Conservation (phyloP, 2,329 filamentous ascomycete species). For the Fusarium neocosmosporiellum region DNA sequence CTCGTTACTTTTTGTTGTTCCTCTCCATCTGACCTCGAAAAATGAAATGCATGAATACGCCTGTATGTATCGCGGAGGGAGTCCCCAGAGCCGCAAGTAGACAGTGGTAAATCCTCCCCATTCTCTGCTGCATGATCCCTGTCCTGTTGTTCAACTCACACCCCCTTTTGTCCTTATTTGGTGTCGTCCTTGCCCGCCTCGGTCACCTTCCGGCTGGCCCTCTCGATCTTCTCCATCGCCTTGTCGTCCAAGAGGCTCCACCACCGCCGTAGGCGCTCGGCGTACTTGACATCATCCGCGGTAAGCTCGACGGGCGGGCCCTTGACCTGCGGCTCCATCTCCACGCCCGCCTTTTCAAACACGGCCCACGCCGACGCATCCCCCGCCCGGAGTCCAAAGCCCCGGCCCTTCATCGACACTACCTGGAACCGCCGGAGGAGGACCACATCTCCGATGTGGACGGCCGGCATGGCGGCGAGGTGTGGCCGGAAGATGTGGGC, state of each 20-base stretch:
- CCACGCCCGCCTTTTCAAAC: slow-evolving; percentile 59
- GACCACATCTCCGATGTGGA: slow-evolving; percentile 67
- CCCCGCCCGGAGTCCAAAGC: slow-evolving; percentile 66
- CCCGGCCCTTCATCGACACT: slow-evolving; percentile 63
- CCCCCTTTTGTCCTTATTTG: slow-evolving; percentile 32
- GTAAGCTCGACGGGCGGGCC: slow-evolving; percentile 70
- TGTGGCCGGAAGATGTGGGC: slow-evolving; percentile 70
- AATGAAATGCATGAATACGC: slow-evolving; percentile 8
- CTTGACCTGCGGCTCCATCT: slow-evolving; percentile 63
- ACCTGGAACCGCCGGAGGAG: slow-evolving; percentile 68
- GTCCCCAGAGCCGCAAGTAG: slow-evolving; percentile 13
- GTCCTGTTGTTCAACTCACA: slow-evolving; percentile 16
- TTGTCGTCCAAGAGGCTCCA: slow-evolving; percentile 60
- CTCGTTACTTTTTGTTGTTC: slow-evolving; percentile 1
- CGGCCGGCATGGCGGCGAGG: slow-evolving; percentile 64
- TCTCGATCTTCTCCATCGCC: slow-evolving; percentile 59
- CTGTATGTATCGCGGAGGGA: background rate
- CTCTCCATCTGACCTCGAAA: slow-evolving; percentile 7
- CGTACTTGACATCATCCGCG: slow-evolving; percentile 61
- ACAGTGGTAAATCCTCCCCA: slow-evolving; percentile 5
- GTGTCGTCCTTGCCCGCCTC: slow-evolving; percentile 43
- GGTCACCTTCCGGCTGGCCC: slow-evolving; percentile 54
- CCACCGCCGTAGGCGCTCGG: slow-evolving; percentile 61
- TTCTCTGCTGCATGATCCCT: slow-evolving; percentile 17
- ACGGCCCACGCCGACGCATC: slow-evolving; percentile 71